A percentile compares a stretch with the other conserved stretches of the same genome.
phyloP scores from a whole-genome alignment of 179 eudicot genomes.

The Corrigiola litoralis region DNA sequence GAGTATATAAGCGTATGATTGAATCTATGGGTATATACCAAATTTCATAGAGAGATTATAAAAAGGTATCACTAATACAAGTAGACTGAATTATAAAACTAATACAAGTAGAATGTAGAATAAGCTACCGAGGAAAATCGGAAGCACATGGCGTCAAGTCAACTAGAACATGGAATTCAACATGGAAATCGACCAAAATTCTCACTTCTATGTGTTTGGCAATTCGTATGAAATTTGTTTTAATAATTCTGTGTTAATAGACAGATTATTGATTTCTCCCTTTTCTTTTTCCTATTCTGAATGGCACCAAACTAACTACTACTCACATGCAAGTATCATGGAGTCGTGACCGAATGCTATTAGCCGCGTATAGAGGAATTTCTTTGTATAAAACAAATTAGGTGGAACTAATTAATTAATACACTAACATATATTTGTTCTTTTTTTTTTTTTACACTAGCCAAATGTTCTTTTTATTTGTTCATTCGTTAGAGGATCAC shows the following conservation, averaged over 20 bases:
- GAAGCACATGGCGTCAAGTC: constrained; percentile 29
- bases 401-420: no score
- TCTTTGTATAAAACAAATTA: not conserved
- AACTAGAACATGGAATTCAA: constrained; percentile 24
- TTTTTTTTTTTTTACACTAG: no score
- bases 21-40: not conserved
- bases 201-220: constrained; percentile 15
- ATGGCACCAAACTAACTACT: constrained; percentile 20
- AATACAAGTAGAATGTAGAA: not conserved
- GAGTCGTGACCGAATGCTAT: constrained; percentile 23
- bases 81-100: not conserved
- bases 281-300: not conserved
- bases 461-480: no score
- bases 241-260: not conserved
- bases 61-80: not conserved
- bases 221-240: not conserved
- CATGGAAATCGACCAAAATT: constrained; percentile 30
- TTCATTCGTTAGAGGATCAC: no score
- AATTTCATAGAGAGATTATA: not conserved
- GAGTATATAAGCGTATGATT: constrained; percentile 3
- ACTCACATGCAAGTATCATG: constrained; percentile 36
- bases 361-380: constrained; percentile 32
- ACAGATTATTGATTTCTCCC: not conserved
- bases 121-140: constrained; percentile 1
- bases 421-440: no score